These are phyloP conservation scores for Nothomitra cinnamomea DNA, from an alignment of 2,329 filamentous ascomycete species.

Conservation along the genomic window DNA sequence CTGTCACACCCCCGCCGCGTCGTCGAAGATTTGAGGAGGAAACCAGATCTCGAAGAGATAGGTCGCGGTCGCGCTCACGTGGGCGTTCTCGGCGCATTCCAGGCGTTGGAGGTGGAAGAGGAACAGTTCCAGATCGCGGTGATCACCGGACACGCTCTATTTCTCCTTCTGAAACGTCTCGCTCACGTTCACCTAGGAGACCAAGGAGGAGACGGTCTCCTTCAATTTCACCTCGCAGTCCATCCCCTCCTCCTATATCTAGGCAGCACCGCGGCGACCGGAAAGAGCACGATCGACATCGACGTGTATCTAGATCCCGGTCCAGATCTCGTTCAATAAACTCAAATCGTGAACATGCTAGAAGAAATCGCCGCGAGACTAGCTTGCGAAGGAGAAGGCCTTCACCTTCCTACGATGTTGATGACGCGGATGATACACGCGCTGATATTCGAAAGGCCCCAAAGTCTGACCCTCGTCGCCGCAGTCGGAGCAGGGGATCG, in stretches of 20 bases:
- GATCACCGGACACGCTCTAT: conserved; percentile 31
- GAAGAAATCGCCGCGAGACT: conserved; percentile 18
- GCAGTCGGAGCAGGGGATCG: conserved; percentile 3
- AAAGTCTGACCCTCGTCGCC: conserved; percentile 1
- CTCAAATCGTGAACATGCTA: conserved; percentile 12
- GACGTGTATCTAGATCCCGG: conserved; percentile 21
- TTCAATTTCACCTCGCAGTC: conserved; percentile 15
- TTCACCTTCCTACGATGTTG: conserved; percentile 27
- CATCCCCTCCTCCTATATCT: conserved; percentile 18
- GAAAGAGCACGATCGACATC: conserved; percentile 14
- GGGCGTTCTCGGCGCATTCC: conserved; percentile 19
- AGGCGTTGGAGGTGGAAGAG: conserved; percentile 13
- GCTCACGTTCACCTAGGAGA: conserved; percentile 38
- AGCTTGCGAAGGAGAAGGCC: conserved; percentile 23
- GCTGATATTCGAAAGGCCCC: conserved; percentile 31
- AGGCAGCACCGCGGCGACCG: conserved; percentile 8
- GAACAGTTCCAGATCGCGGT: conserved; percentile 19
- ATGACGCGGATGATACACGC: conserved; percentile 25
- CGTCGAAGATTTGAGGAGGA: conserved; percentile 12
- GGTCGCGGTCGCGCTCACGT: conserved; percentile 16
- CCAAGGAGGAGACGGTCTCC: conserved; percentile 24
- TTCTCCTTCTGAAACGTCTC: conserved; percentile 28
- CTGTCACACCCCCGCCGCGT: conserved; percentile 14
- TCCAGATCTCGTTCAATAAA: conserved; percentile 16
- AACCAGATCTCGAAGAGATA: conserved; percentile 13